Conservation (phyloP, 1,284 basidiomycete genomes). For the Butyriboletus appendiculatus region DNA sequence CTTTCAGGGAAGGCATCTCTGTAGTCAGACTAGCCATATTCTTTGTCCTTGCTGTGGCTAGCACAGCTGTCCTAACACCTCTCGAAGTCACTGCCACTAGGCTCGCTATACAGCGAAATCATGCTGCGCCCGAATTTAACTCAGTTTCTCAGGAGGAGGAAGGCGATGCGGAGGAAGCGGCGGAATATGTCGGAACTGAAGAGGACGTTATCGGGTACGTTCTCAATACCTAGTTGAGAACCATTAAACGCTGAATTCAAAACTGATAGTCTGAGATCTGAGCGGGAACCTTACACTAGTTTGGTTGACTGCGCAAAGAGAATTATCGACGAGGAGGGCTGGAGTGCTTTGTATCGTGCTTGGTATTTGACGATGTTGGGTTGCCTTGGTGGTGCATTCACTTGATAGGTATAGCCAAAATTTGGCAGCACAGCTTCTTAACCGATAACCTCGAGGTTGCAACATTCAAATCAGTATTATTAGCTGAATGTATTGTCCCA, state of each 20-base stretch:
- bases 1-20: conserved; percentile 42
- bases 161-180: conserved; percentile 63
- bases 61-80: conserved; percentile 70
- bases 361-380: conserved; percentile 86
- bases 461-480: too few species aligned
- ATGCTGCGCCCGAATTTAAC: conserved; percentile 69
- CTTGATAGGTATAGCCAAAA: conserved; percentile 28
- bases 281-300: conserved; percentile 85
- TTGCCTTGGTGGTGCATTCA: conserved; percentile 60
- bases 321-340: conserved; percentile 85
- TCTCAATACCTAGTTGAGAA: too few species aligned
- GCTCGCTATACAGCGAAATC: conserved; percentile 84
- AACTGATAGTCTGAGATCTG: conserved; percentile 63
- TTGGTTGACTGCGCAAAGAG: conserved; percentile 76
- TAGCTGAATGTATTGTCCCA: too few species aligned
- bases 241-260: conserved; percentile 1
- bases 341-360: conserved; percentile 75
- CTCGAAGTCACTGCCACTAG: conserved; percentile 83
- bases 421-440: neutral
- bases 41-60: conserved; percentile 57
- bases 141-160: conserved; percentile 72
- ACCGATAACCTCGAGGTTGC: too few species aligned
- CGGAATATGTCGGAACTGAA: conserved; percentile 67
- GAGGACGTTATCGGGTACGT: conserved; percentile 88
- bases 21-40: conserved; percentile 58